These are phyloP conservation scores for button mushroom (Agaricus bisporus) DNA, from an alignment of 768 basidiomycete genomes.

Conservation along the genomic window DNA sequence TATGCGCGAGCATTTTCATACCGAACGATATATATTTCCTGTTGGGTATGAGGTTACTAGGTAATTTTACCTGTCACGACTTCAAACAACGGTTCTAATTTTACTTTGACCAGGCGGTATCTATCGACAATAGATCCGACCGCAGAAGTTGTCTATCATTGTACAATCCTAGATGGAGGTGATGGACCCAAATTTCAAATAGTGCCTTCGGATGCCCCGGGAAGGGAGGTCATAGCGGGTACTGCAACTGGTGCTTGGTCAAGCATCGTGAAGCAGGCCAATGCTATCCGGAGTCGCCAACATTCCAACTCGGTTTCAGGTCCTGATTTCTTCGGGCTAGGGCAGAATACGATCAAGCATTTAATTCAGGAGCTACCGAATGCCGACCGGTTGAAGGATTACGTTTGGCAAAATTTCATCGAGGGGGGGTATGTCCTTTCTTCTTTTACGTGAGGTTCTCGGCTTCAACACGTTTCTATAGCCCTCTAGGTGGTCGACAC, in stretches of 20 bases:
- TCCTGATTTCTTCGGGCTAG: slow-evolving; percentile 83
- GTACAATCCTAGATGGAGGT: slow-evolving; percentile 79
- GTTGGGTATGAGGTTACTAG: slow-evolving; percentile 81
- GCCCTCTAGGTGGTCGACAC: slow-evolving; percentile 74
- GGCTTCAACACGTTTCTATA: slow-evolving; percentile 19
- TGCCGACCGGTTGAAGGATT: slow-evolving; percentile 66
- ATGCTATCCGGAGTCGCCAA: slow-evolving; percentile 71
- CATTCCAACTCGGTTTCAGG: slow-evolving; percentile 87
- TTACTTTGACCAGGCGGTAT: slow-evolving; percentile 50
- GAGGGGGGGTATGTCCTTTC: slow-evolving; percentile 71
- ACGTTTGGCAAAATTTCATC: slow-evolving; percentile 82
- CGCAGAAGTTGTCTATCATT: slow-evolving; percentile 68
- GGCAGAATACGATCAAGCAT: slow-evolving; percentile 85
- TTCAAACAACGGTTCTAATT: slow-evolving; percentile 6
- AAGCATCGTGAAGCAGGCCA: slow-evolving; percentile 76
- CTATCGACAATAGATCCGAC: slow-evolving; percentile 67
- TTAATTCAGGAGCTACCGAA: slow-evolving; percentile 81
- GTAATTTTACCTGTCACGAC: slow-evolving; percentile 33
- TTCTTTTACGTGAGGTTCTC: slow-evolving; percentile 1
- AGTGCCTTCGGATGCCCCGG: slow-evolving; percentile 64
- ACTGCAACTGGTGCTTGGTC: slow-evolving; percentile 88
- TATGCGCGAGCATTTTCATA: slow-evolving; percentile 81
- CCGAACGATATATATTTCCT: slow-evolving; percentile 85
- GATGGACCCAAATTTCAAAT: slow-evolving; percentile 87
- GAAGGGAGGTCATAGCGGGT: slow-evolving; percentile 72